These are phyloP conservation scores for Colletotrichum viniferum DNA, from an alignment of 2,329 filamentous ascomycete genomes.

Conservation along the genomic window DNA sequence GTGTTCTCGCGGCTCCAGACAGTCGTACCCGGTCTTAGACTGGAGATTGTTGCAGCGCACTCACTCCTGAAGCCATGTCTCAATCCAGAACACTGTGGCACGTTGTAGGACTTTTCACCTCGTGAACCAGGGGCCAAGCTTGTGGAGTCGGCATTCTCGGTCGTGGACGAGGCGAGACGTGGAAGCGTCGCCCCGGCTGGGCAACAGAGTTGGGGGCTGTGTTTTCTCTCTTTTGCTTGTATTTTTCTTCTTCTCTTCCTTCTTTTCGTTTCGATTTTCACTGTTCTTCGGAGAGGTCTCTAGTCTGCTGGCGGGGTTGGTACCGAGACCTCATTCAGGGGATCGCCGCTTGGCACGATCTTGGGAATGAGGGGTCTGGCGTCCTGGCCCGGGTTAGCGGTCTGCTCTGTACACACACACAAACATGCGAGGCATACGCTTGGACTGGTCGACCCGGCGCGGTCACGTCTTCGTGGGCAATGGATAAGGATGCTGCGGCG, in stretches of 20 bases:
- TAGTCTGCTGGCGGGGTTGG: not conserved
- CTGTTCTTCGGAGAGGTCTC: not conserved
- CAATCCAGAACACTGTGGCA: not conserved
- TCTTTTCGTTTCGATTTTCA: not conserved
- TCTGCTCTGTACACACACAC: not conserved
- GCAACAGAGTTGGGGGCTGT: not conserved
- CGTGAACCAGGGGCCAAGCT: not conserved
- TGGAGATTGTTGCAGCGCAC: not conserved
- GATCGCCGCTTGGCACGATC: not conserved
- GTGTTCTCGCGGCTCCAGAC: not conserved
- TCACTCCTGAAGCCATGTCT: not conserved
- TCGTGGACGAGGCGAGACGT: not conserved
- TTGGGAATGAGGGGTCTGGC: not conserved
- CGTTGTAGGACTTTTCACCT: constrained; percentile 2
- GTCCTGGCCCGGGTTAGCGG: not conserved
- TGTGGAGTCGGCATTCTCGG: not conserved
- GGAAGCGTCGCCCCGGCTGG: not conserved
- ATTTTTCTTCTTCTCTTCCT: not conserved
- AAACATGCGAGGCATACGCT: not conserved
- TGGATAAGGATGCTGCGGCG: not conserved
- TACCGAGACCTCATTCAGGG: not conserved
- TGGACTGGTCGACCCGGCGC: not conserved
- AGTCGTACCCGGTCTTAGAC: not conserved
- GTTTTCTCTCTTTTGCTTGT: constrained; percentile 4
- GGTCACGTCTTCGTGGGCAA: not conserved